A percentile compares a stretch with the other conserved stretches of the same genome.
Evolutionary conservation across 331 rosid species (phyloP).

Genomic region (Quercus phellos): DNA sequence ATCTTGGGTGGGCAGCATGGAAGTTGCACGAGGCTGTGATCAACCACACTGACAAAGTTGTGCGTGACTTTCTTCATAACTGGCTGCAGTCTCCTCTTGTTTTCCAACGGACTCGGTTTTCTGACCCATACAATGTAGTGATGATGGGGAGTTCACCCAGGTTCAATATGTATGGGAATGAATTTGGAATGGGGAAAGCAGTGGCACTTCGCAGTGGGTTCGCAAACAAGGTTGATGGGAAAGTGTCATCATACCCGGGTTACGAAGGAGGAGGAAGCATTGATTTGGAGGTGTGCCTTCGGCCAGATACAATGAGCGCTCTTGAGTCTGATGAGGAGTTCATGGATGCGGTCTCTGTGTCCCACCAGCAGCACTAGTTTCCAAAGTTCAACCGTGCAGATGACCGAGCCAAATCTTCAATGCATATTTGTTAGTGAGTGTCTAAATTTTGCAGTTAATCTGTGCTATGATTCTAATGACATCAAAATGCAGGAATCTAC

Average conservation of each 20-base stretch:
- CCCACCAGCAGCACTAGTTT: not conserved
- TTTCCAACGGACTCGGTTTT: not conserved
- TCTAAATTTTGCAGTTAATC: not conserved
- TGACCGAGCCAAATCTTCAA: not conserved
- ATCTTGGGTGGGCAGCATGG: slow-evolving; percentile 76
- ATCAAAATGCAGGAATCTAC: no score
- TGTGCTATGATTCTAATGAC: not conserved
- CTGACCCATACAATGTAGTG: slow-evolving; percentile 29
- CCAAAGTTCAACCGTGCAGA: not conserved
- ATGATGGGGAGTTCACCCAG: slow-evolving; percentile 72
- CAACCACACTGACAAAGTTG: slow-evolving; percentile 10
- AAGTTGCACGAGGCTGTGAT: slow-evolving; percentile 39
- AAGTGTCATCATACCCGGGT: slow-evolving; percentile 44
- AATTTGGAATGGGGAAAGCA: slow-evolving; percentile 74
- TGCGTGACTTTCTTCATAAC: not conserved
- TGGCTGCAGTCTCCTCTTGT: slow-evolving; percentile 41
- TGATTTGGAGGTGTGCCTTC: slow-evolving; percentile 60
- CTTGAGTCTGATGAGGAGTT: slow-evolving; percentile 52
- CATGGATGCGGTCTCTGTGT: slow-evolving; percentile 25
- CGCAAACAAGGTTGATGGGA: slow-evolving; percentile 51
- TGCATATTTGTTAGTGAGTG: not conserved
- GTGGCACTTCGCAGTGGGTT: slow-evolving; percentile 53
- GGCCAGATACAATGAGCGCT: slow-evolving; percentile 27
- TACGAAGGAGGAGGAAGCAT: slow-evolving; percentile 57
- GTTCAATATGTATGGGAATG: slow-evolving; percentile 57